Conservation (phyloP, 495 filamentous ascomycete genomes). For the Xylaria sp. region DNA sequence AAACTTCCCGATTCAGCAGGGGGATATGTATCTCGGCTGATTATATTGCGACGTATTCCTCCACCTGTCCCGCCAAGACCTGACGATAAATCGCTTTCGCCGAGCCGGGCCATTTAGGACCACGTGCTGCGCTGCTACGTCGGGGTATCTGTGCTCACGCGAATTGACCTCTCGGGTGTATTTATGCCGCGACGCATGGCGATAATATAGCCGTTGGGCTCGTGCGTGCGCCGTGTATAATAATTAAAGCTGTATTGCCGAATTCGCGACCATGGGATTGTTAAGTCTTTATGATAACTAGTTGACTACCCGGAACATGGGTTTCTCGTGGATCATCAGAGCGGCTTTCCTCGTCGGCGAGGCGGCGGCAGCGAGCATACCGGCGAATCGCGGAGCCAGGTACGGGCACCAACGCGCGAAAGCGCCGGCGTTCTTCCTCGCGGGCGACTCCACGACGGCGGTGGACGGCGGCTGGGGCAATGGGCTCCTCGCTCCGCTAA, state of each 20-base stretch:
- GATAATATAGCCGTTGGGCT: neutral
- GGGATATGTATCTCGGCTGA: neutral
- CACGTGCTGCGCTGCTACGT: neutral
- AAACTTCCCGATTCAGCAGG: slow-evolving; percentile 1
- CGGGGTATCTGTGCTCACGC: neutral
- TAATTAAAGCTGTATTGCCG: neutral
- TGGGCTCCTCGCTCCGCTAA: slow-evolving; percentile 55
- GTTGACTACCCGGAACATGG: neutral
- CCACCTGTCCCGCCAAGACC: slow-evolving; percentile 4
- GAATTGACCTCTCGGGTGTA: neutral
- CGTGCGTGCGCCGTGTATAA: no score
- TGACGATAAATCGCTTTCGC: neutral
- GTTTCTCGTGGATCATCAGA: neutral
- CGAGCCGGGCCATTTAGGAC: neutral
- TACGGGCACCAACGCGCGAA: slow-evolving; percentile 18
- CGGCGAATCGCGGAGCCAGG: neutral
- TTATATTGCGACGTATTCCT: slow-evolving; percentile 6
- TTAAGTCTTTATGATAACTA: neutral
- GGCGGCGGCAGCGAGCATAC: neutral
- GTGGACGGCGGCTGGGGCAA: slow-evolving; percentile 57
- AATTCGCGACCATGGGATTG: neutral
- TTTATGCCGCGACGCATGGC: neutral
- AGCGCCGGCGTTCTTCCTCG: slow-evolving; percentile 54
- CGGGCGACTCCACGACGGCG: slow-evolving; percentile 62
- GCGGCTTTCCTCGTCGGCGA: neutral